Percentiles rank a stretch among this genome's conserved stretches.
phyloP scores from a whole-genome alignment of 768 basidiomycete species.

The Dacryopinax primogenitus region DNA sequence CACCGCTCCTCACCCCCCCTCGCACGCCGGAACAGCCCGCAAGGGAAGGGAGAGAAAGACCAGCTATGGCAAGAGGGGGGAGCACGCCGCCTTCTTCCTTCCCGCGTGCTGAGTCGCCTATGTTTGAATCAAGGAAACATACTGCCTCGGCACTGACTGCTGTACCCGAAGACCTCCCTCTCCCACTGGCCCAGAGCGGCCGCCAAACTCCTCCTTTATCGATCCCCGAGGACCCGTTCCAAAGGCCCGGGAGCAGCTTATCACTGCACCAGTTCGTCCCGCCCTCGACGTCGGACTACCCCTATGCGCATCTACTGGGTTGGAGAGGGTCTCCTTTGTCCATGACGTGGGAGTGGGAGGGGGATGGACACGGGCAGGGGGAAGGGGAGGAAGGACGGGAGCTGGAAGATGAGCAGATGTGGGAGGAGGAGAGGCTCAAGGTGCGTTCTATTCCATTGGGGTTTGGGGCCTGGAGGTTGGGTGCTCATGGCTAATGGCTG shows the following conservation, averaged over 20 bases:
- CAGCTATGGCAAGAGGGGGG: too few species aligned
- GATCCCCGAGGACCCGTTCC: neutral
- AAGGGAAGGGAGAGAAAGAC: too few species aligned
- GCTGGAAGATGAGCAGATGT: neutral
- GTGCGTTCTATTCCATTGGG: neutral
- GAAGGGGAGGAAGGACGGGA: neutral
- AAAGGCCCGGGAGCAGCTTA: neutral
- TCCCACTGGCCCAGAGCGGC: neutral
- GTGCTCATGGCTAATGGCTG: too few species aligned
- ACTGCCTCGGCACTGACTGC: neutral
- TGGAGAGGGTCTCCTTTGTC: neutral
- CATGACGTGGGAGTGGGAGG: neutral
- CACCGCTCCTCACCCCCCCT: too few species aligned
- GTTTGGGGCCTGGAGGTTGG: neutral
- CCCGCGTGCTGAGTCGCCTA: too few species aligned
- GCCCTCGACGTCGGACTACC: neutral
- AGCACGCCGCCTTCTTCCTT: too few species aligned
- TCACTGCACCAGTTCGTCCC: neutral
- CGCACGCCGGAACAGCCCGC: too few species aligned
- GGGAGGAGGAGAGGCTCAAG: constrained; percentile 1
- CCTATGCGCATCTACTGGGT: neutral
- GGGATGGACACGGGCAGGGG: neutral
- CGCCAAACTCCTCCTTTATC: neutral
- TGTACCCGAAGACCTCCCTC: neutral
- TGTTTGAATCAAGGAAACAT: too few species aligned